phyloP scores from a whole-genome alignment of 106 monocot genomes.

The Narthecium ossifragum region DNA sequence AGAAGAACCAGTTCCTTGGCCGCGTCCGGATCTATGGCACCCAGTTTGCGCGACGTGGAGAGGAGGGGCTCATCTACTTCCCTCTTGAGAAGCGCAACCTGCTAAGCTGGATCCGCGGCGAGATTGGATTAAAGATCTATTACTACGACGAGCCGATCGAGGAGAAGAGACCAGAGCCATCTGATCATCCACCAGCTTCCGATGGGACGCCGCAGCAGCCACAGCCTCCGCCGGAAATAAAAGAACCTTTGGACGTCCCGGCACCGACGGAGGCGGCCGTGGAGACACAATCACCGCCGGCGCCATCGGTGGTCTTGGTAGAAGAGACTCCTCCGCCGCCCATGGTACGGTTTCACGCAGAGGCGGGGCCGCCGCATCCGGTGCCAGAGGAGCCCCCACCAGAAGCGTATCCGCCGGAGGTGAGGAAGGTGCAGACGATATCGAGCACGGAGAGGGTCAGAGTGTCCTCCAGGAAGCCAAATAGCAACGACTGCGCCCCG shows the following conservation, averaged over 20 bases:
- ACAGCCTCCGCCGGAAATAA: conserved; percentile 4
- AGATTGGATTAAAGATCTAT: conserved; percentile 85
- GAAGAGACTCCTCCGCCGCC: conserved; percentile 27
- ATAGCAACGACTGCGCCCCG: conserved; percentile 26
- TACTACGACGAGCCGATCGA: conserved; percentile 57
- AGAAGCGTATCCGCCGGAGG: conserved; percentile 44
- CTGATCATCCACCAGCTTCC: background rate
- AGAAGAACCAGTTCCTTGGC: conserved; percentile 89
- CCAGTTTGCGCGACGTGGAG: conserved; percentile 65
- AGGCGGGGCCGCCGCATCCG: conserved; percentile 7
- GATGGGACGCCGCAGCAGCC: conserved; percentile 15
- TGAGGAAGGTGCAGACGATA: conserved; percentile 57
- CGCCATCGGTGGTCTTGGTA: conserved; percentile 23
- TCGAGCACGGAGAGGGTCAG: conserved; percentile 15
- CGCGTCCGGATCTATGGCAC: conserved; percentile 71
- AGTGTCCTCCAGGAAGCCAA: conserved; percentile 14
- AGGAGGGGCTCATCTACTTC: conserved; percentile 85
- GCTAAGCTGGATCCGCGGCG: conserved; percentile 86
- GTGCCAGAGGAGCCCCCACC: conserved; percentile 1
- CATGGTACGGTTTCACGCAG: background rate
- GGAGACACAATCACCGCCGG: conserved; percentile 52
- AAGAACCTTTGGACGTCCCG: conserved; percentile 22
- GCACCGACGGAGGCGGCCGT: conserved; percentile 70
- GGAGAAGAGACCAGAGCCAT: conserved; percentile 19
- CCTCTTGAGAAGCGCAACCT: conserved; percentile 80